Evolutionary conservation across 2,329 filamentous ascomycete species (phyloP), one percentile per base, ranked within the genome.

Genomic region (Alternaria arborescens): DNA sequence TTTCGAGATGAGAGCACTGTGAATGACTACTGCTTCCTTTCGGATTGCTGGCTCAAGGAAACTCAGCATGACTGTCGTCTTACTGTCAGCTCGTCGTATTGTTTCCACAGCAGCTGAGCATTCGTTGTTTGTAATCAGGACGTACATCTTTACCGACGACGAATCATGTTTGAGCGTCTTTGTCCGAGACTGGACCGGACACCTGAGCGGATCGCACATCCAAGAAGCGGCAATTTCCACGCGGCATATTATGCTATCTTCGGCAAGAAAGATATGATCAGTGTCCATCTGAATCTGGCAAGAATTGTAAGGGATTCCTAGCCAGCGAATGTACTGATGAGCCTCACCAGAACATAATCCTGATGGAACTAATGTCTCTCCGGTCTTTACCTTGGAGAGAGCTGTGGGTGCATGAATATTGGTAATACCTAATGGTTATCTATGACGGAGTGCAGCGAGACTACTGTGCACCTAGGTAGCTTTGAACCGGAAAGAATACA

Each of bases 101-200:
- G 20, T 38, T n/a, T 20, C 16, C 16, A 38, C 20, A 20, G 11
- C 46, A 50, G 14, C 46, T 38, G 32, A 26, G 22, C 46, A 50
- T 36, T 50, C 14, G 16, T 36, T 50, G 46, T 50, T 50, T 50
- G 46, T 50, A 50, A 50, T 50, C 46, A 36, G 10, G 32, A 50
- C 46, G 32, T 24, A 24, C 46, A 50, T 36, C 16, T 50, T 50
- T n/a, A 20, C 46, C 32, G 46, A 50, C 32, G 16, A 16, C 46
- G 20, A 50, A 50, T 50, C 46, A 36, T 20, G 18, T 50, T 24
- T 14, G 32, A 36, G 46, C 32, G 5, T 36, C 20, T 50, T 50
- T 50, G 32, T 50, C 46, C 46, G 46, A 50, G 14, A 50, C 20
- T 50, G 46, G 46, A 18, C 46, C 30, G 46, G 46, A 22, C 14